Base-by-base conservation (phyloP, 2,329 filamentous ascomycete species). In the Karstenula rhodostoma region DNA sequence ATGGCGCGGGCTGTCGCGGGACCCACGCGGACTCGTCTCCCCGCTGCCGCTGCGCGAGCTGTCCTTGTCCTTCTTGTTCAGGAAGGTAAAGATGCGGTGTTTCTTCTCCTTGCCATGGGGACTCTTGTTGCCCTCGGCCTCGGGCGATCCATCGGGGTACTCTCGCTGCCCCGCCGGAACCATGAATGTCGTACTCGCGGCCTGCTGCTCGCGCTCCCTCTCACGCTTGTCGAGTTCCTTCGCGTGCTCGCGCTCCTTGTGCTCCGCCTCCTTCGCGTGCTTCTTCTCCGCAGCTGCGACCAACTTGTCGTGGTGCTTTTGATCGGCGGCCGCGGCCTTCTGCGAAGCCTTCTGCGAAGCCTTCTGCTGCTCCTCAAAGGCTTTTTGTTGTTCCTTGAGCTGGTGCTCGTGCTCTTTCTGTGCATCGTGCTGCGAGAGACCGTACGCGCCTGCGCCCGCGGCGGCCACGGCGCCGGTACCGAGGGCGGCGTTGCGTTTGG, bases 41-140 rank as follows among this genome's bases (percentile, higher is more conserved):
- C 57, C 61, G 35, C 66, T 67, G 55, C 15, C 17, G n/a, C 65
- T 65, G 17, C 29, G 29, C 7, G 58, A 58, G 48, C 59, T 64
- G 19, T 77, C 67, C 51, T 77, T 77, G 60, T 76, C 73, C 59
- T 78, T 73, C 67, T 80, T 80, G 64, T 79, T 77, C 32, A 80
- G 62, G 65, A 81, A 80, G 22, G 77, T 73, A 25, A 80, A 66
- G 12, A 81, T 63, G 35, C 69, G 65, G 49, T 78, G 73, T 57
- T 78, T 79, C 63, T 80, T 77, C 61, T 77, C 70, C 65, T 25
- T 29, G 10, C 33, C n/a, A n/a, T n/a, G n/a, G n/a, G n/a, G n/a
- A n/a, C n/a, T n/a, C n/a, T n/a, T n/a, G 10, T 17, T 27, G 47
- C 47, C 27, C 64, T 72, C 40, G n/a, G 68, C 43, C 12, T 29